Base-by-base conservation (phyloP, 1,284 basidiomycete genomes). In the Gymnopus androsaceus region DNA sequence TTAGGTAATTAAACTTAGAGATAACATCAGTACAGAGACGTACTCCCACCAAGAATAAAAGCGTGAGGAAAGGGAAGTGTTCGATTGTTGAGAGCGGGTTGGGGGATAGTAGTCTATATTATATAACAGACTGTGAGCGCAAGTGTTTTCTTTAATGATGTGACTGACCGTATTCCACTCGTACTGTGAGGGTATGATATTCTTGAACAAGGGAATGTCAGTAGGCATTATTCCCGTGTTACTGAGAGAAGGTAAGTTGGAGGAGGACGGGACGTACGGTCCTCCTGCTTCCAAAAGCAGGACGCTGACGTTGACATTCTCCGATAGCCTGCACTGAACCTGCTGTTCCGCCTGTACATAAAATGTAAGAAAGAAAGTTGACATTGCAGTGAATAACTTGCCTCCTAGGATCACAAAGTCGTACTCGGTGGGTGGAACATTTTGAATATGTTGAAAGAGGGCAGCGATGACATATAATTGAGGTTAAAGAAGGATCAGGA, bases 1-100 rank as follows among this genome's bases (percentile, higher is more conserved):
- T n/a, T n/a, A n/a, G n/a, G n/a, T n/a, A n/a, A n/a, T n/a, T n/a
- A n/a, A n/a, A n/a, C n/a, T n/a, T n/a, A n/a, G n/a, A 33, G 21
- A 17, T 27, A 30, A 12, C 25, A 48, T 21, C 9, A 27, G 7
- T 31, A 30, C 19, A 33, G 59, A 12, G 63, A 59, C 33, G 61
- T 65, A 21, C 58, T 63, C 12, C 67, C 67, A 5, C 66, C 67
- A 3, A 67, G 57, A 28, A 64, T 58, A n/a, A 55, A 56, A 21
- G 59, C 66, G 44, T 64, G 52, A 0, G 64, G 57, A 51, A 62
- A 66, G 0, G 60, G 27, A n/a, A 61, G 21, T 19, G 52, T 28
- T 3, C 61, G 56, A n/a, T 59, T 57, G 30, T 59, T 59, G 21
- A 66, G 38, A 5, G 60, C 58, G 0, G 30, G 15, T 40, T 67